A percentile compares a stretch with the other conserved stretches of the same genome.
Conservation (phyloP, 148 eudicot genomes). For the Hydrangea macrophylla region DNA sequence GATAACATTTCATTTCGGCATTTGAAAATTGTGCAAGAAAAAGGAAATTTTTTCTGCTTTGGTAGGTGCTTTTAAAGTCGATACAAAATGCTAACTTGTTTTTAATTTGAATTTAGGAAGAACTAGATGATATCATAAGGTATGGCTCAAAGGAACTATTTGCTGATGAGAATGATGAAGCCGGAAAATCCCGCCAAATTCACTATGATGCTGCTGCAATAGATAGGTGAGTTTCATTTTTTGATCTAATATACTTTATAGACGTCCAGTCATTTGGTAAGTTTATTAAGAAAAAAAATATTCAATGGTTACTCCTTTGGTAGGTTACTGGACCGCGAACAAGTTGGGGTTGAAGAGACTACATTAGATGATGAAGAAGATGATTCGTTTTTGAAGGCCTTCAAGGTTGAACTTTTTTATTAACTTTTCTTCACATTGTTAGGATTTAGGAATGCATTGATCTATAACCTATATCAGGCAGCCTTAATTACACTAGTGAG, state of each 20-base stretch:
- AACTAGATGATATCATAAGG: conserved; percentile 92
- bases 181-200: conserved; percentile 86
- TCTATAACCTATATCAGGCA: not conserved
- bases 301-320: conserved; percentile 8
- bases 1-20: not conserved
- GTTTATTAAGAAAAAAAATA: too few species aligned
- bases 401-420: conserved; percentile 61
- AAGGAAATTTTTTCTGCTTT: not conserved
- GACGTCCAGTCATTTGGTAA: conserved; percentile 1
- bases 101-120: conserved; percentile 58
- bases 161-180: conserved; percentile 92
- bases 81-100: conserved; percentile 7
- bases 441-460: not conserved
- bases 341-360: conserved; percentile 79
- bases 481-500: not conserved
- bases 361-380: conserved; percentile 81
- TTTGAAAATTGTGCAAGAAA: not conserved
- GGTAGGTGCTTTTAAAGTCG: conserved; percentile 11
- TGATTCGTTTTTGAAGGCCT: conserved; percentile 83
- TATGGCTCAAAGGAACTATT: conserved; percentile 95
- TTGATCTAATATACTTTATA: conserved; percentile 7
- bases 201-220: conserved; percentile 97
- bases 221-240: conserved; percentile 52
- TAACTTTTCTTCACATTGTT: not conserved
- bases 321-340: conserved; percentile 90